Evolutionary conservation across 148 eudicot genomes (phyloP).

Genomic region (Silene uniflora): DNA sequence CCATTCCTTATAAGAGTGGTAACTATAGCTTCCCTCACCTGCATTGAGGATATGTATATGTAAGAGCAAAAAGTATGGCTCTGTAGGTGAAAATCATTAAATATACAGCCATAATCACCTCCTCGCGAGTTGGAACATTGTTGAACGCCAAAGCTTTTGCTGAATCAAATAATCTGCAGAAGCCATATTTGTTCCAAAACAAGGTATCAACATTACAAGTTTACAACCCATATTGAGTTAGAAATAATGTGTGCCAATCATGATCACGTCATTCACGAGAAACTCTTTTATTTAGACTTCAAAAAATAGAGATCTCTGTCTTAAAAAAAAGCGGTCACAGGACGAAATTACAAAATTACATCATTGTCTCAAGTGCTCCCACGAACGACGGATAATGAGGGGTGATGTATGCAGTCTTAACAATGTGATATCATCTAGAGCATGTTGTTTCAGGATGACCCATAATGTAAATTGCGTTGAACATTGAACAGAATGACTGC

Average conservation of each 20-base stretch:
- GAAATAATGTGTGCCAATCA: background rate
- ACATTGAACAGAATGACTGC: background rate
- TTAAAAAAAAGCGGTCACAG: too few relatives aligned
- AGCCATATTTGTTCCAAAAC: constrained; percentile 18
- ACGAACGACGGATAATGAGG: too few relatives aligned
- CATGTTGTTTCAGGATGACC: too few relatives aligned
- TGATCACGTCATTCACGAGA: background rate
- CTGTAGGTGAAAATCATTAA: constrained; percentile 5
- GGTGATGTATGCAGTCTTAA: too few relatives aligned
- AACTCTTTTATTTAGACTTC: background rate
- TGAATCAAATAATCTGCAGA: constrained; percentile 77
- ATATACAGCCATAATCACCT: constrained; percentile 39
- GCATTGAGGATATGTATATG: constrained; percentile 7
- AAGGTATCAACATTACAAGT: background rate
- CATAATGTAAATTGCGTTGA: too few relatives aligned
- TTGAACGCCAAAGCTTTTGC: constrained; percentile 94
- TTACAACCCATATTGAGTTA: background rate
- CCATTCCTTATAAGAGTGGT: constrained; percentile 81
- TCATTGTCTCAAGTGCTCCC: too few relatives aligned
- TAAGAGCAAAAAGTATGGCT: background rate
- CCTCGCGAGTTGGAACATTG: constrained; percentile 76
- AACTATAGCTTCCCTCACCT: constrained; percentile 94
- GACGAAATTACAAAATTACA: too few relatives aligned
- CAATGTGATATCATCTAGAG: too few relatives aligned
- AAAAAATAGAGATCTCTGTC: too few relatives aligned